Conservation (phyloP, 106 monocot species). For the Dendrobium officinale region DNA sequence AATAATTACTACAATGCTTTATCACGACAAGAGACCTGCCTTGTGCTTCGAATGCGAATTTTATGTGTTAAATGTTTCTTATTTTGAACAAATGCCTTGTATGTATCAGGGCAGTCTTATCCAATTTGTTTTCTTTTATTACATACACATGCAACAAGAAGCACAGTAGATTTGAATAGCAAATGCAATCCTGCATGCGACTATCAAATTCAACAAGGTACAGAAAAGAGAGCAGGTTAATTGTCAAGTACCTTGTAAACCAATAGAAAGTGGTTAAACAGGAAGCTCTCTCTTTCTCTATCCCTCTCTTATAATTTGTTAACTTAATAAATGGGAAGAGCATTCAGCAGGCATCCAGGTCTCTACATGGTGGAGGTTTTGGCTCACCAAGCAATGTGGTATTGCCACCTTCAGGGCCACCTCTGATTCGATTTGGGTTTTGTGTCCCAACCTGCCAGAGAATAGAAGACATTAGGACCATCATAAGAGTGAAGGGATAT, state of each 20-base stretch:
- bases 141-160: neutral
- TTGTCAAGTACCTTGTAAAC: neutral
- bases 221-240: neutral
- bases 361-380: slow-evolving; percentile 83
- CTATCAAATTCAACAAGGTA: neutral
- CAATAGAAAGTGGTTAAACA: neutral
- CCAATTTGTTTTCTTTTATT: no score
- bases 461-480: neutral
- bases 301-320: neutral
- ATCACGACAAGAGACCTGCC: no score
- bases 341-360: slow-evolving; percentile 76
- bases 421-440: slow-evolving; percentile 51
- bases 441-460: slow-evolving; percentile 77
- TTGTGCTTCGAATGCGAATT: no score
- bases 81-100: no score
- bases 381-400: slow-evolving; percentile 74
- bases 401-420: slow-evolving; percentile 85
- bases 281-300: neutral
- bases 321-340: no score
- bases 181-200: neutral
- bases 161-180: neutral
- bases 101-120: no score
- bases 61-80: no score
- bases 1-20: no score
- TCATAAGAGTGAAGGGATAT: no score